Conservation (phyloP, 2,329 filamentous ascomycete species). For the Talaromyces albobiverticillius region DNA sequence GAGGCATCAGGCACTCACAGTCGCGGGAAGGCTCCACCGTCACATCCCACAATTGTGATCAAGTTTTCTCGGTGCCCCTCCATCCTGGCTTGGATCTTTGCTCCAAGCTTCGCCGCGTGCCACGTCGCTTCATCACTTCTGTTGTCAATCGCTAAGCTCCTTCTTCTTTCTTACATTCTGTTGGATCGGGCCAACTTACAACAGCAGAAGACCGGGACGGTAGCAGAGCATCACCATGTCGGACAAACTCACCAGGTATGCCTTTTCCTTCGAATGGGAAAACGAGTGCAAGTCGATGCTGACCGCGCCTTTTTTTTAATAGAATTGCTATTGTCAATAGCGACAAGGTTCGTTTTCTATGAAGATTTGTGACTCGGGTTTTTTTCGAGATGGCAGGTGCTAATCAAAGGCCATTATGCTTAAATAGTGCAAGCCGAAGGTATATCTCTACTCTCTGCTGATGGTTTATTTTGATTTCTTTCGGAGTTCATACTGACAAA, state of each 20-base stretch:
- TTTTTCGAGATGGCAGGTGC: constrained; percentile 3
- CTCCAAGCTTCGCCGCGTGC: background rate
- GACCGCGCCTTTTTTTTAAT: too few relatives aligned
- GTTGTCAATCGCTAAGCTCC: background rate
- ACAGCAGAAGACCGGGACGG: constrained; percentile 2
- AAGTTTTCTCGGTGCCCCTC: constrained; percentile 15
- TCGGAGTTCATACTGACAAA: background rate
- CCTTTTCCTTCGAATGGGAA: background rate
- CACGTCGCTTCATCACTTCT: constrained; percentile 4
- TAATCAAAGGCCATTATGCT: background rate
- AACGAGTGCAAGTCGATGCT: too few relatives aligned
- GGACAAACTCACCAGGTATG: constrained; percentile 92
- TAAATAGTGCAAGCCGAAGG: constrained; percentile 80
- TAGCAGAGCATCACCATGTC: constrained; percentile 60
- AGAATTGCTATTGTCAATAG: constrained; percentile 99
- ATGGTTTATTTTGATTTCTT: background rate
- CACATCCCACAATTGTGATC: constrained; percentile 17
- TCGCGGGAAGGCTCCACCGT: constrained; percentile 13
- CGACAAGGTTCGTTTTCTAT: constrained; percentile 72
- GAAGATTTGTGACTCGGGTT: constrained; percentile 4
- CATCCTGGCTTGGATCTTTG: background rate
- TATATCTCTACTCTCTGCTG: constrained; percentile 41
- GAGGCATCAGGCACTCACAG: constrained; percentile 6
- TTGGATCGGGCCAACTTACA: background rate
- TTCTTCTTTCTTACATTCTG: background rate